Evolutionary conservation across 345 rosid species (phyloP), one percentile per base, ranked within the genome.

Genomic region (Carallia brachiata): DNA sequence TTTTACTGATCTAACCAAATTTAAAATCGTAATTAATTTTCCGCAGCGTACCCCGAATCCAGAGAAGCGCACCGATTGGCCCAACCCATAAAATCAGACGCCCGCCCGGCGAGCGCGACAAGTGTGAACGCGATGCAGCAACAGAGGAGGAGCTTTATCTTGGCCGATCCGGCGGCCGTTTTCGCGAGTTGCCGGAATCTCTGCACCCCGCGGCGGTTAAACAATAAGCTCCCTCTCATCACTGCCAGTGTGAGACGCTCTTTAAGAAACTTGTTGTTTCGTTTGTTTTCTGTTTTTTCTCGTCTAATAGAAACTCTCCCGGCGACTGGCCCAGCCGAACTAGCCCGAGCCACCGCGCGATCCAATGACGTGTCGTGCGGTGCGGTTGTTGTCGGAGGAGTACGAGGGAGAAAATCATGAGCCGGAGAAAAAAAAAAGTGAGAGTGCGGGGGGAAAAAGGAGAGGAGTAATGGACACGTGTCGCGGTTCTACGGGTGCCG

Each of bases 181-280:
- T 79, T 57, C 7, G 75, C 83, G 18, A 87, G 40, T 73, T 90
- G 92, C 44, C 91, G 82, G 71, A 80, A 69, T 69, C 89, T 83
- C 82, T 82, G 95, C 55, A 80, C 73, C 69, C 84, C 78, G 59
- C 98, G 84, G 40, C 98, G 97, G 73, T 83, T 84, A 16, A 77
- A 72, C 76, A 84, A 36, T 36, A 83, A 75, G 75, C 86, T 83
- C 62, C 88, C 83, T 77, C 96, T 84, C 93, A 89, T 89, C 85
- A 73, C 86, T 76, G 68, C 74, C 73, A 36, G 74, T 17, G 16
- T 56, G 17, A 37, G 17, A 37, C 17, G 61, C 70, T 17, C 61
- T 47, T 39, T 34, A 32, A 19, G 32, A 18, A 19, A 54, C 50
- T 17, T 28, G 7, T 13, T 44, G 2, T 16, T 1, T 44, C 12